Percentiles rank a stretch among this genome's conserved stretches.
These are phyloP conservation scores for Coriolopsis trogii DNA, from an alignment of 1,284 basidiomycete genomes.

Conservation along the genomic window DNA sequence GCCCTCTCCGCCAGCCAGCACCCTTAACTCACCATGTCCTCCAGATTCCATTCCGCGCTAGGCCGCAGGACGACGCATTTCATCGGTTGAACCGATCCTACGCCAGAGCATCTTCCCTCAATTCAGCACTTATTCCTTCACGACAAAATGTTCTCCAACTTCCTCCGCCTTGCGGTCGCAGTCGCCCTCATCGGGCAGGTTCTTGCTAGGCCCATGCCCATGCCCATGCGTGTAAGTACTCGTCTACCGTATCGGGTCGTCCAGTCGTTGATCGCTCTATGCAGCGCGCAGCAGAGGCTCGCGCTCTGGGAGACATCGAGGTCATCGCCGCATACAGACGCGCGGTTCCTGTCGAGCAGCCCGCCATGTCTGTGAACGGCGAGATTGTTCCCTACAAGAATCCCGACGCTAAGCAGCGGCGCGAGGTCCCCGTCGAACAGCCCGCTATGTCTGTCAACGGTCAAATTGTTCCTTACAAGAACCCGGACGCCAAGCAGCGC, in stretches of 20 bases:
- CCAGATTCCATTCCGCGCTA: conserved; percentile 34
- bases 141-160: conserved; percentile 47
- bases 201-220: conserved; percentile 47
- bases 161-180: conserved; percentile 44
- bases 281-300: conserved; percentile 31
- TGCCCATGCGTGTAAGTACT: conserved; percentile 42
- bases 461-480: conserved; percentile 25
- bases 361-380: conserved; percentile 29
- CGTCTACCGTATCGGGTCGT: background rate
- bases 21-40: conserved; percentile 11
- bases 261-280: background rate
- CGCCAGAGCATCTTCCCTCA: conserved; percentile 24
- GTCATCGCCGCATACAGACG: conserved; percentile 51
- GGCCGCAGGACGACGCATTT: conserved; percentile 43
- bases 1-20: conserved; percentile 21
- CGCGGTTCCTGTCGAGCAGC: conserved; percentile 35
- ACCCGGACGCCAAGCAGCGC: conserved; percentile 23
- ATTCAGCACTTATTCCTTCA: conserved; percentile 27
- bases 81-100: conserved; percentile 34
- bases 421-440: conserved; percentile 37
- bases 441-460: conserved; percentile 30
- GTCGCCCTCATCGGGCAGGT: conserved; percentile 49
- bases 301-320: conserved; percentile 43
- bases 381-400: conserved; percentile 28
- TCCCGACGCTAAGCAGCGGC: conserved; percentile 26